Percentiles rank a stretch among this genome's conserved stretches.
These are phyloP conservation scores for Exophiala oligosperma DNA, from an alignment of 2,329 filamentous ascomycete species.

Conservation along the genomic window DNA sequence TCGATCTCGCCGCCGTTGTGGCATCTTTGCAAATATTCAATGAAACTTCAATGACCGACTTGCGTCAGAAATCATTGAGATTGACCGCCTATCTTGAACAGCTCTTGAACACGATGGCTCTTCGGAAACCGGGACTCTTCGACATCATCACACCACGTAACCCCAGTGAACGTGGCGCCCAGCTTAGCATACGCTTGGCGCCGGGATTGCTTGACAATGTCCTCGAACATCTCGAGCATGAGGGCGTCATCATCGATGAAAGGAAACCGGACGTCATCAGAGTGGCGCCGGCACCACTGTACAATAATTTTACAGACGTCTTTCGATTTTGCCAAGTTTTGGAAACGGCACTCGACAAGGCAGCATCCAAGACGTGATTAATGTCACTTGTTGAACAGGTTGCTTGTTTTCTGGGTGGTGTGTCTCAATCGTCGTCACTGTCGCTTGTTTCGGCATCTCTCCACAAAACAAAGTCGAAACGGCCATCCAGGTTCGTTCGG, in stretches of 20 bases:
- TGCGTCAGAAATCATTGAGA: constrained; percentile 70
- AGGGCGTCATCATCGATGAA: constrained; percentile 77
- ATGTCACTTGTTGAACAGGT: neutral
- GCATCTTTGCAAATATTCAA: constrained; percentile 74
- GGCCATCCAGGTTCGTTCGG: constrained; percentile 23
- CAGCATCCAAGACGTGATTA: neutral
- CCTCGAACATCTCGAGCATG: constrained; percentile 61
- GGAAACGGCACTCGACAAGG: constrained; percentile 12
- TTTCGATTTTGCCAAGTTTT: constrained; percentile 50
- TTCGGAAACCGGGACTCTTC: constrained; percentile 45
- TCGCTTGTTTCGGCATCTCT: constrained; percentile 27
- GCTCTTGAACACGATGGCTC: constrained; percentile 49
- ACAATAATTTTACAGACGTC: constrained; percentile 77
- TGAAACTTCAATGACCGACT: constrained; percentile 65
- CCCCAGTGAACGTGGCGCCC: constrained; percentile 69
- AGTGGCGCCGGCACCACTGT: constrained; percentile 79
- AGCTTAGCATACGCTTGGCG: constrained; percentile 71
- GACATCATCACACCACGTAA: constrained; percentile 69
- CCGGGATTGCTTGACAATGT: constrained; percentile 71
- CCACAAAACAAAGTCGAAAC: constrained; percentile 30
- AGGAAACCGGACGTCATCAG: constrained; percentile 82
- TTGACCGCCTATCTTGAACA: constrained; percentile 76
- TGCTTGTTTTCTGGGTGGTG: neutral
- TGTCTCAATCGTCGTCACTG: constrained; percentile 27
- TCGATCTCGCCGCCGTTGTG: constrained; percentile 74